A percentile compares a stretch with the other conserved stretches of the same genome.
Conservation (phyloP, 2,329 filamentous ascomycete genomes). For the Arthrobotrys sinensis region DNA sequence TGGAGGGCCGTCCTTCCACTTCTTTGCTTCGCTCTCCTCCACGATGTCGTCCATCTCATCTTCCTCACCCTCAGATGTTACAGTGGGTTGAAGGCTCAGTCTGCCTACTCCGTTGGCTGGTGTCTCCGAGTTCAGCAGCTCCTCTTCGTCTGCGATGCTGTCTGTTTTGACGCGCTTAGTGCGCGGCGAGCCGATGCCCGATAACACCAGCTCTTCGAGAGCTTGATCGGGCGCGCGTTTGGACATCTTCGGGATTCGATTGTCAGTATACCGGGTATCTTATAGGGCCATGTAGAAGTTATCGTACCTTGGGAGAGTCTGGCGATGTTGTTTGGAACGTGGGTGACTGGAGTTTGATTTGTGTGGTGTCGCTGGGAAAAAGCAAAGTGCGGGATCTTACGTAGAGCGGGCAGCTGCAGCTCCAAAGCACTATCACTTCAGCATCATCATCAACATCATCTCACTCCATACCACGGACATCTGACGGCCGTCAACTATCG, state of each 20-base stretch:
- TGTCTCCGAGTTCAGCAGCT: constrained; percentile 65
- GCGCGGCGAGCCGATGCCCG: constrained; percentile 56
- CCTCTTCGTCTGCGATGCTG: constrained; percentile 63
- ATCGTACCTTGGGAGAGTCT: constrained; percentile 36
- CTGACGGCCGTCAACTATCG: constrained; percentile 41
- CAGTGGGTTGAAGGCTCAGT: constrained; percentile 58
- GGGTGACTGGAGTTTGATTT: constrained; percentile 53
- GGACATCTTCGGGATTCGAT: constrained; percentile 36
- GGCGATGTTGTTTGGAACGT: constrained; percentile 44
- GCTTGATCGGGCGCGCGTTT: constrained; percentile 58
- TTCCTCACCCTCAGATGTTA: constrained; percentile 63
- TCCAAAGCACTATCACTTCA: constrained; percentile 27
- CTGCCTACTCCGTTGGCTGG: constrained; percentile 63
- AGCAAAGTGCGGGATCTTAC: constrained; percentile 61
- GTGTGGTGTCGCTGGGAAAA: constrained; percentile 44
- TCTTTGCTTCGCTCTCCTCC: constrained; percentile 66
- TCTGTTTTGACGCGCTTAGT: constrained; percentile 60
- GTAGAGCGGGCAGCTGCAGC: constrained; percentile 44
- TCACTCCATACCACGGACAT: constrained; percentile 7
- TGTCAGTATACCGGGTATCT: not conserved
- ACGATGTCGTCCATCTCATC: constrained; percentile 58
- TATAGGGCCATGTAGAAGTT: not conserved
- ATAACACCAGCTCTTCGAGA: constrained; percentile 56
- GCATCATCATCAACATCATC: constrained; percentile 32
- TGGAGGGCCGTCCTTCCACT: constrained; percentile 68